Percentiles rank a stretch among this genome's conserved stretches.
These are phyloP conservation scores for Pythium phragmiticola DNA, from an alignment of 352 stramenopile genomes.

Conservation along the genomic window DNA sequence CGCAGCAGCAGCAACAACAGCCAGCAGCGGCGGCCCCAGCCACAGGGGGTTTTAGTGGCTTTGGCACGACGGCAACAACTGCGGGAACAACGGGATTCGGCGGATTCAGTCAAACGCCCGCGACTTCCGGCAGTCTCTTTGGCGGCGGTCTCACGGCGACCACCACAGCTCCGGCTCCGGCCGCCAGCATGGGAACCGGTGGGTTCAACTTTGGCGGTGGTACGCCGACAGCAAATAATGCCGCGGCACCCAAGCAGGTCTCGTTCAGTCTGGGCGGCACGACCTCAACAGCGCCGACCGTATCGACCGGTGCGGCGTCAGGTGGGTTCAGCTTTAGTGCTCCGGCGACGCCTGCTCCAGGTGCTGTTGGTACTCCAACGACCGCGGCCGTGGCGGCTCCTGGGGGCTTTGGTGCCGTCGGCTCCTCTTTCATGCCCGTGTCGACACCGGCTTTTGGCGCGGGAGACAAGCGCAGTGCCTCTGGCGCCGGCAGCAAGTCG, in stretches of 20 bases:
- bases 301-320: constrained; percentile 22
- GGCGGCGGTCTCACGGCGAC: constrained; percentile 8
- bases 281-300: constrained; percentile 9
- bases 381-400: constrained; percentile 11
- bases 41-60: constrained; percentile 33
- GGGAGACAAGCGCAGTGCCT: constrained; percentile 33
- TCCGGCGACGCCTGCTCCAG: constrained; percentile 31
- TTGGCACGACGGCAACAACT: constrained; percentile 17
- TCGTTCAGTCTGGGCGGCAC: constrained; percentile 47
- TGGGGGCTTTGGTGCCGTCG: constrained; percentile 43
- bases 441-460: constrained; percentile 19
- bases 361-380: constrained; percentile 7
- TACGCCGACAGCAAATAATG: background rate
- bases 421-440: constrained; percentile 49
- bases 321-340: constrained; percentile 25
- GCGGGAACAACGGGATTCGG: constrained; percentile 9
- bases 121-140: constrained; percentile 18
- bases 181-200: constrained; percentile 15
- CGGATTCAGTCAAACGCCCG: constrained; percentile 8
- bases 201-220: constrained; percentile 43
- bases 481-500: constrained; percentile 18
- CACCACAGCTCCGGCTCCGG: constrained; percentile 8
- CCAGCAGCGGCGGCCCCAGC: constrained; percentile 22
- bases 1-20: constrained; percentile 20
- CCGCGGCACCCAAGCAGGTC: constrained; percentile 52